Evolutionary conservation across 73 alveolate species (phyloP).

Genomic region (Effrenium voratum): DNA sequence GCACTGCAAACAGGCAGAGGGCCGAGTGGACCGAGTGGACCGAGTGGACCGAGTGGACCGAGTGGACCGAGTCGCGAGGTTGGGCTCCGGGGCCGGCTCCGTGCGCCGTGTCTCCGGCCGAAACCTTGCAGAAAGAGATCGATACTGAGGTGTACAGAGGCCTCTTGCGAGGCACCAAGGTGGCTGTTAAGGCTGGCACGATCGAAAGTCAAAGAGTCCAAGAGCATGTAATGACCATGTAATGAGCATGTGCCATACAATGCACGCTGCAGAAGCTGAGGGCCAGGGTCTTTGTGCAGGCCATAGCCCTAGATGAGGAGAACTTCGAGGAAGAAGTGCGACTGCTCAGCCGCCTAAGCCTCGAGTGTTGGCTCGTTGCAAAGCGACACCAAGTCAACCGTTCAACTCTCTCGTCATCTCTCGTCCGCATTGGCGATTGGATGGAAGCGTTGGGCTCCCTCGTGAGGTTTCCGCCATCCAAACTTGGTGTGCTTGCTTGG

Average conservation of each 20-base stretch:
- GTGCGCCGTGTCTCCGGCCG: too few relatives aligned
- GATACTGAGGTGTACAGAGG: slow-evolving; percentile 62
- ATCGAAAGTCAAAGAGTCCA: neutral
- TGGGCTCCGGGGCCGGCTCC: neutral
- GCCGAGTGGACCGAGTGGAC: too few relatives aligned
- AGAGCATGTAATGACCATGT: neutral
- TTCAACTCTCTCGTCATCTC: too few relatives aligned
- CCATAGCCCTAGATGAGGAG: neutral
- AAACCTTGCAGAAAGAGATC: too few relatives aligned
- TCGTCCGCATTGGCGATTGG: neutral
- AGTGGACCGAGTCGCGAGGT: neutral
- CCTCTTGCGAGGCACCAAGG: neutral
- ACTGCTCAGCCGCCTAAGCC: neutral
- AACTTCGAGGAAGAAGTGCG: slow-evolving; percentile 33
- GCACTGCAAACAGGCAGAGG: slow-evolving; percentile 21
- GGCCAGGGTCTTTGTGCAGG: neutral
- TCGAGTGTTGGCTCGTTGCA: too few relatives aligned
- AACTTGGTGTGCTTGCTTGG: slow-evolving; percentile 59
- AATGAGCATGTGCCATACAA: neutral
- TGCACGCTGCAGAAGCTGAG: neutral
- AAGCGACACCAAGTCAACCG: too few relatives aligned
- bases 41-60: too few relatives aligned
- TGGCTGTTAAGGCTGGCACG: slow-evolving; percentile 31
- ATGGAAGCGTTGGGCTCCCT: too few relatives aligned
- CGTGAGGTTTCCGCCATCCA: slow-evolving; percentile 75